Base-by-base conservation (phyloP, 352 stramenopile genomes). In the Phytophthora citrophthora region DNA sequence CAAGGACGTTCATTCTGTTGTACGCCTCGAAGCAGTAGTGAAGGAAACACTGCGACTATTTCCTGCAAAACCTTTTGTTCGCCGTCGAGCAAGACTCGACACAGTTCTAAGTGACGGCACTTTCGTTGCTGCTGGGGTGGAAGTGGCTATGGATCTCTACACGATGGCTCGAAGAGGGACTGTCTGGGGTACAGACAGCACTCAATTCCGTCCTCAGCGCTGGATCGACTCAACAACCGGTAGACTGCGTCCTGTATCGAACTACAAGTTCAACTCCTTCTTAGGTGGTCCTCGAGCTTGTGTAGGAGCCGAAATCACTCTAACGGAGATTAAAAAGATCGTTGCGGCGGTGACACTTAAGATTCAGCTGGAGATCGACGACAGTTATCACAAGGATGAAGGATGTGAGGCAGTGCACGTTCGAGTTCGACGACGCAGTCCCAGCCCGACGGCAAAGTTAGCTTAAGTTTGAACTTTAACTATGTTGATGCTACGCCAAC, bases 11-110 rank as follows among this genome's bases (percentile, higher is more conserved):
- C 39, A 57, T 20, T 54, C 45, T 6, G 20, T 60, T 26, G 68
- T 67, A 15, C 88, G 83, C 46, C 54, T 91, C 20, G 68, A 81
- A 23, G 85, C 79, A 7, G 68, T 80, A 15, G 62, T 91, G 34
- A 81, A 81, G 53, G 85, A 93, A 59, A 77, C 66, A 15, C 49
- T 93, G 38, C 79, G 85, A 1, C 55, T 93, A 39, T 81, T 83
- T 44, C 85, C 85, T 9, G 34, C 61, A 2, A 60, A 70, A 15
- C 48, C 65, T 0, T 70, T 70, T n/a, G n/a, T 70, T 48, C 47
- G 60, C 41, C 65, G 65, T n/a, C 72, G 78, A 13, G 77, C 85
- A 5, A 72, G 72, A 46, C 70, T 80, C 2, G 77, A 88, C 50
- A 72, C 76, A 4, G 49, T 84, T 11, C 57, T 90, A 23, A 83